These are phyloP conservation scores for Cryptosporidium xiaoi DNA, from an alignment of 169 alveolate species.

Conservation along the genomic window DNA sequence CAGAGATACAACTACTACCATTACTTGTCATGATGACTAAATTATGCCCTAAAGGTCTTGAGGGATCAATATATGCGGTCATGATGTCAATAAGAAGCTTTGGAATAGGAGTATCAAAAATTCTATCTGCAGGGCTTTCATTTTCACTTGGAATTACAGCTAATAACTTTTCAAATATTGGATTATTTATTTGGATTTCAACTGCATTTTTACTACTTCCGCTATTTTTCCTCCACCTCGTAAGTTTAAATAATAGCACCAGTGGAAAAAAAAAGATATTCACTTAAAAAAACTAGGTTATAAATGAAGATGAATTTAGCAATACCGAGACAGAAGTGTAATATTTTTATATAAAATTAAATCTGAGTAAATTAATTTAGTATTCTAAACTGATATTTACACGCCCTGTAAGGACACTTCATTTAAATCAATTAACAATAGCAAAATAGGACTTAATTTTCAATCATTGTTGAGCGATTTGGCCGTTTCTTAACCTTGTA, in stretches of 20 bases:
- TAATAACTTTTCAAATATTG: constrained; percentile 87
- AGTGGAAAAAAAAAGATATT: no score
- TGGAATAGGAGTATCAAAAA: constrained; percentile 90
- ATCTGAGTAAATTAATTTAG: neutral
- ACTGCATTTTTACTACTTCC: constrained; percentile 85
- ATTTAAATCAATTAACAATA: neutral
- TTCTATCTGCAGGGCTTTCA: constrained; percentile 91
- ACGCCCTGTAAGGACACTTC: neutral
- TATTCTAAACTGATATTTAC: constrained; percentile 13
- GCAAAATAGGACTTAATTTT: neutral
- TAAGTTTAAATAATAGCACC: neutral
- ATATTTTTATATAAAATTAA: constrained; percentile 18
- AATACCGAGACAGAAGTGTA: constrained; percentile 37
- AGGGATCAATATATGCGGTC: constrained; percentile 95
- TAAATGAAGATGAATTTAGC: constrained; percentile 59
- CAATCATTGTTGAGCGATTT: constrained; percentile 28
- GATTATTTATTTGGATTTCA: constrained; percentile 89
- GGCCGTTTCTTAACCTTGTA: constrained; percentile 85
- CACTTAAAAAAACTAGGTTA: constrained; percentile 16
- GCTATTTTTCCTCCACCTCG: constrained; percentile 78
- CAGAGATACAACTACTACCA: constrained; percentile 92
- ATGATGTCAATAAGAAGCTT: constrained; percentile 92
- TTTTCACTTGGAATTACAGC: constrained; percentile 89
- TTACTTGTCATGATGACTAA: constrained; percentile 92
- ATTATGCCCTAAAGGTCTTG: constrained; percentile 95